Evolutionary conservation across 495 filamentous ascomycete species (phyloP).

Genomic region (Melanomma pulvis-pyrius): DNA sequence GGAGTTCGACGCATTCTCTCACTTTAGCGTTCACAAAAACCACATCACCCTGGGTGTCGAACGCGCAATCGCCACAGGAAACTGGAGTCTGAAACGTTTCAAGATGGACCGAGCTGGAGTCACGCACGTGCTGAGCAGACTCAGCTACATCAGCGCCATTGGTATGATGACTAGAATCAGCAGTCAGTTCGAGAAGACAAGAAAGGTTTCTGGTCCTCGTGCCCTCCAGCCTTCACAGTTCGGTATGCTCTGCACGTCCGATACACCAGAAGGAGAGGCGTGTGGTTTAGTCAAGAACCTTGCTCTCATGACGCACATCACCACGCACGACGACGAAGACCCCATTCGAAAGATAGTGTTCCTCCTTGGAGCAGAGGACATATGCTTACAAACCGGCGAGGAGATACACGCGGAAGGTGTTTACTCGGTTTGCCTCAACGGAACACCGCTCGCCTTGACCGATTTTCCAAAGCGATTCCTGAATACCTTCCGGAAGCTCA

Average conservation of each 20-base stretch:
- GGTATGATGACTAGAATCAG: conserved; percentile 99
- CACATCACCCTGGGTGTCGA: conserved; percentile 89
- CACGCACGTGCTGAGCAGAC: conserved; percentile 90
- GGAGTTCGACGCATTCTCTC: conserved; percentile 79
- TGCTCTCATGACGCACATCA: conserved; percentile 99
- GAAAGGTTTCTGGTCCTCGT: conserved; percentile 93
- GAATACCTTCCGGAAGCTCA: conserved; percentile 75
- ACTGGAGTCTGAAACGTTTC: conserved; percentile 96
- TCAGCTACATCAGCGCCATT: conserved; percentile 96
- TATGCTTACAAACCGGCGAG: conserved; percentile 69
- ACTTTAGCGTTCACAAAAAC: conserved; percentile 74
- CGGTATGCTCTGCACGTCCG: conserved; percentile 93
- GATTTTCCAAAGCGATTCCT: conserved; percentile 82
- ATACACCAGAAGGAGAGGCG: conserved; percentile 97
- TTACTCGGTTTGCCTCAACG: conserved; percentile 93
- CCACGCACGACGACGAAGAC: conserved; percentile 88
- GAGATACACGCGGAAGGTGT: conserved; percentile 82
- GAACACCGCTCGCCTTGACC: conserved; percentile 85
- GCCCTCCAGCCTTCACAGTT: conserved; percentile 96
- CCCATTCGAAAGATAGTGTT: conserved; percentile 81
- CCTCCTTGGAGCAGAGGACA: conserved; percentile 76
- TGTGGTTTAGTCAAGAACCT: conserved; percentile 98
- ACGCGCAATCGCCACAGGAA: conserved; percentile 91
- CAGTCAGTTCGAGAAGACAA: conserved; percentile 97
- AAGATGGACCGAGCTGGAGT: conserved; percentile 98